Conservation (phyloP, 2,329 filamentous ascomycete genomes). For the Simplicillium aogashimaense region DNA sequence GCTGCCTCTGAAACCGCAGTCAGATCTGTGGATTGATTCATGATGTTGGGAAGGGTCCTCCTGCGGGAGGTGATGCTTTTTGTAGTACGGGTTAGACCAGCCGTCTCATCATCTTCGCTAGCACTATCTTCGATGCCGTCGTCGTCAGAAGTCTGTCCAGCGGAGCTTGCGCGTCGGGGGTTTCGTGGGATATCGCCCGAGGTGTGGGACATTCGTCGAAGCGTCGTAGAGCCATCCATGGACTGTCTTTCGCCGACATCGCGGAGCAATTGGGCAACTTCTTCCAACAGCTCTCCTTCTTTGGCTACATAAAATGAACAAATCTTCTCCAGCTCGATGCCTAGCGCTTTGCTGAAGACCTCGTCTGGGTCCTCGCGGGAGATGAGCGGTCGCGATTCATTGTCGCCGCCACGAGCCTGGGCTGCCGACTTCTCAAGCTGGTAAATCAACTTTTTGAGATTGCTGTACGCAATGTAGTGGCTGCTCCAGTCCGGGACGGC, state of each 20-base stretch:
- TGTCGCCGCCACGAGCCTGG: slow-evolving; percentile 54
- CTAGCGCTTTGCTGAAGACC: slow-evolving; percentile 71
- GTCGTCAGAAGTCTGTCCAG: slow-evolving; percentile 39
- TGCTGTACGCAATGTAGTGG: slow-evolving; percentile 97
- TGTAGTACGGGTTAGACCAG: slow-evolving; percentile 38
- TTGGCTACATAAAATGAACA: slow-evolving; percentile 84
- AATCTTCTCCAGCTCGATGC: slow-evolving; percentile 89
- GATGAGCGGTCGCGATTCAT: slow-evolving; percentile 79
- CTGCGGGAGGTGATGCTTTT: slow-evolving; percentile 23
- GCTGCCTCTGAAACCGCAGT: slow-evolving; percentile 50
- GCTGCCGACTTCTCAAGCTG: slow-evolving; percentile 80
- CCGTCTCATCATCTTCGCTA: slow-evolving; percentile 53
- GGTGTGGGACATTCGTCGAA: slow-evolving; percentile 20
- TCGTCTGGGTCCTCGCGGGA: slow-evolving; percentile 64
- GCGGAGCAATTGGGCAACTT: slow-evolving; percentile 65
- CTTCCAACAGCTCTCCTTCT: slow-evolving; percentile 75
- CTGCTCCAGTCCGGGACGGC: slow-evolving; percentile 99
- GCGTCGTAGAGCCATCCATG: slow-evolving; percentile 27
- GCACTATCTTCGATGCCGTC: slow-evolving; percentile 54
- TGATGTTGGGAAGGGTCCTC: slow-evolving; percentile 24
- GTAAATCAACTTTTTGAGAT: slow-evolving; percentile 99
- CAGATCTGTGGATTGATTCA: slow-evolving; percentile 42
- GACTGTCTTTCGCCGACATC: slow-evolving; percentile 62
- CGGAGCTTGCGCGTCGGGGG: slow-evolving; percentile 22
- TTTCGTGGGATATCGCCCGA: slow-evolving; percentile 9